Evolutionary conservation across 2,329 filamentous ascomycete species (phyloP).

Genomic region (Myrmaecium sp.): DNA sequence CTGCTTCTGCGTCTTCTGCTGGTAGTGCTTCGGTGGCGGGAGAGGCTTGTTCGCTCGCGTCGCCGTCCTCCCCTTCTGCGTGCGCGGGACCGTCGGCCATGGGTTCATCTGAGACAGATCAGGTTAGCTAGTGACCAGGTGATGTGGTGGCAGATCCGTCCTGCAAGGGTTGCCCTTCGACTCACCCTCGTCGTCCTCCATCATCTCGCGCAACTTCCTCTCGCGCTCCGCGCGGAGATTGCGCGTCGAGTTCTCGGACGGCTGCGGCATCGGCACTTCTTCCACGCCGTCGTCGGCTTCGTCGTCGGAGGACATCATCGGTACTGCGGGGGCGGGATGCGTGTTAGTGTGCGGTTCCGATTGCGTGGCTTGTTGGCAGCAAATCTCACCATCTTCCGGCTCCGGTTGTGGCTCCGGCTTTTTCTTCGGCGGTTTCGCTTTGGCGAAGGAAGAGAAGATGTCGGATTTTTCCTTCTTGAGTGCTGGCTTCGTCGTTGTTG

Average conservation of each 20-base stretch:
- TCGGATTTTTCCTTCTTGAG: slow-evolving; percentile 45
- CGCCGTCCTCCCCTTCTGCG: slow-evolving; percentile 15
- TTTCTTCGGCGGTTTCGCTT: slow-evolving; percentile 41
- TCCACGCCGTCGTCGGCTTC: slow-evolving; percentile 12
- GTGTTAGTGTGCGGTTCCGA: too few species aligned
- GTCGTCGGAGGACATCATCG: slow-evolving; percentile 29
- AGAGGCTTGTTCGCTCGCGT: slow-evolving; percentile 16
- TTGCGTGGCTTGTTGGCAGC: too few species aligned
- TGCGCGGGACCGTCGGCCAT: slow-evolving; percentile 37
- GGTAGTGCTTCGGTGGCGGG: slow-evolving; percentile 3
- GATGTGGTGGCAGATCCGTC: not conserved
- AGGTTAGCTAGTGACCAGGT: slow-evolving; percentile 10
- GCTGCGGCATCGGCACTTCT: slow-evolving; percentile 17
- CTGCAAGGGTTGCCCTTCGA: slow-evolving; percentile 7
- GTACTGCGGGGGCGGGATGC: too few species aligned
- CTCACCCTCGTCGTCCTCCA: slow-evolving; percentile 48
- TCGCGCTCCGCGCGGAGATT: slow-evolving; percentile 43
- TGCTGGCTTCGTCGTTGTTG: slow-evolving; percentile 21
- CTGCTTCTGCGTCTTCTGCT: slow-evolving; percentile 8
- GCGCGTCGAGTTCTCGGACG: slow-evolving; percentile 12
- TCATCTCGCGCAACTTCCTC: slow-evolving; percentile 53
- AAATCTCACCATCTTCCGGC: slow-evolving; percentile 33
- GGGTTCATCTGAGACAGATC: slow-evolving; percentile 30
- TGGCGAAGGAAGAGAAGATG: slow-evolving; percentile 69
- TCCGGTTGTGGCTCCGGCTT: slow-evolving; percentile 17